Percentiles rank a stretch among this genome's conserved stretches.
Evolutionary conservation across 495 filamentous ascomycete species (phyloP).

Genomic region (Annulohypoxylon nitens): DNA sequence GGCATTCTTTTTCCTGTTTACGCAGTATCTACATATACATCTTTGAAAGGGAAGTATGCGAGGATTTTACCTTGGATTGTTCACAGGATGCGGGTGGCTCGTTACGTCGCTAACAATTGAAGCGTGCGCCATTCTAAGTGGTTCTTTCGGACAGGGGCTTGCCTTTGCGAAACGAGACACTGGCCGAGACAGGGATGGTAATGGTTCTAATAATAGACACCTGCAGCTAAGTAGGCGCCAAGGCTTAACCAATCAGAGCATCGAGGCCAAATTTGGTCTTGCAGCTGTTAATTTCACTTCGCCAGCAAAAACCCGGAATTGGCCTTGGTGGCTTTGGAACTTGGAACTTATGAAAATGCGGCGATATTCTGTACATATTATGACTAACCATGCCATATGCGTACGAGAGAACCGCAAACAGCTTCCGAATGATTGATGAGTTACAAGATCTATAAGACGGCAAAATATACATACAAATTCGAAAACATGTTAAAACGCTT

Average conservation of each 20-base stretch:
- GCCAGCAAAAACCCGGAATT: conserved; percentile 46
- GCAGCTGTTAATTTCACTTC: conserved; percentile 50
- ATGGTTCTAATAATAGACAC: conserved; percentile 52
- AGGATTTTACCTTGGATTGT: conserved; percentile 20
- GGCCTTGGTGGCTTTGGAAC: conserved; percentile 37
- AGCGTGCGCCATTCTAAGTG: conserved; percentile 43
- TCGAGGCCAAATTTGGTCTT: conserved; percentile 49
- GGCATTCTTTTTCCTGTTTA: conserved; percentile 21
- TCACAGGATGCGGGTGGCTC: conserved; percentile 33
- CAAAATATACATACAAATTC: neutral
- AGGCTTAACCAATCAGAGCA: conserved; percentile 46
- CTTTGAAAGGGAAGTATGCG: conserved; percentile 10
- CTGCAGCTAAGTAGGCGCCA: conserved; percentile 51
- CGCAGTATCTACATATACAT: conserved; percentile 25
- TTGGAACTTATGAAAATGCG: conserved; percentile 35
- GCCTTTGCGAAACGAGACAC: conserved; percentile 54
- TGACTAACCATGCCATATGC: neutral
- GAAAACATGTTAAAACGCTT: neutral
- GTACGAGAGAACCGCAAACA: conserved; percentile 16
- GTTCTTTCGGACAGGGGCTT: conserved; percentile 39
- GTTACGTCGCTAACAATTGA: conserved; percentile 40
- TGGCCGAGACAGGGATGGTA: conserved; percentile 46
- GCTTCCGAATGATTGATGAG: conserved; percentile 25
- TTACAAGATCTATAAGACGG: conserved; percentile 5
- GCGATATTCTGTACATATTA: conserved; percentile 33